These are phyloP conservation scores for Penicillium sp. DNA, from an alignment of 2,329 filamentous ascomycete species.

Conservation along the genomic window DNA sequence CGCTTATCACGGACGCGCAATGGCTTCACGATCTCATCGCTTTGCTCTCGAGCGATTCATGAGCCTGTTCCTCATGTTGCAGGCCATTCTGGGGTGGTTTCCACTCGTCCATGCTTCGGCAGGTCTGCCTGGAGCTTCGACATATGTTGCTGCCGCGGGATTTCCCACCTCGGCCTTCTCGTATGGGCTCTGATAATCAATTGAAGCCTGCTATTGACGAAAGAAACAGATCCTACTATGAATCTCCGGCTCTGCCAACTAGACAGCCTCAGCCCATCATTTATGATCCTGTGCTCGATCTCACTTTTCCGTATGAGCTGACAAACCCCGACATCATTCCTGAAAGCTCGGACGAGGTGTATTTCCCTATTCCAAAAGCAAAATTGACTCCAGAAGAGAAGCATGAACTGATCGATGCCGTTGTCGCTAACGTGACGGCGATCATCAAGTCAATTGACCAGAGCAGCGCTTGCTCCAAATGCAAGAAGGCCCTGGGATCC, in stretches of 20 bases:
- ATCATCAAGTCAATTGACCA: conserved; percentile 44
- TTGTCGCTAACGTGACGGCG: conserved; percentile 46
- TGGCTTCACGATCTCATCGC: background rate
- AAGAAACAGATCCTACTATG: conserved; percentile 42
- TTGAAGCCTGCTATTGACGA: conserved; percentile 6
- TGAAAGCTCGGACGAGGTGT: conserved; percentile 49
- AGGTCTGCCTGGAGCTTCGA: conserved; percentile 22
- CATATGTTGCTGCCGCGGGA: conserved; percentile 38
- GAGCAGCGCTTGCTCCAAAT: conserved; percentile 52
- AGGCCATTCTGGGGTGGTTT: conserved; percentile 10
- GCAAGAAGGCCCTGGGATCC: conserved; percentile 50
- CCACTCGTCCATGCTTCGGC: conserved; percentile 4
- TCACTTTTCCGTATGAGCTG: conserved; percentile 54
- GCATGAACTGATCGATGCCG: conserved; percentile 43
- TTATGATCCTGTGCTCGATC: conserved; percentile 54
- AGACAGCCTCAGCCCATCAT: conserved; percentile 54
- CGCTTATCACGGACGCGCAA: background rate
- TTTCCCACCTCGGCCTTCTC: conserved; percentile 54
- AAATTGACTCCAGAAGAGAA: conserved; percentile 42
- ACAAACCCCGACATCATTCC: conserved; percentile 56
- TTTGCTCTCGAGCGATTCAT: background rate
- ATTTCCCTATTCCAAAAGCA: conserved; percentile 49
- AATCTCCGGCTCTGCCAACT: conserved; percentile 45
- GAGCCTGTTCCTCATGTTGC: conserved; percentile 3
- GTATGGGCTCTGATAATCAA: conserved; percentile 18